phyloP scores from a whole-genome alignment of 495 filamentous ascomycete species.

The Evernia prunastri region DNA sequence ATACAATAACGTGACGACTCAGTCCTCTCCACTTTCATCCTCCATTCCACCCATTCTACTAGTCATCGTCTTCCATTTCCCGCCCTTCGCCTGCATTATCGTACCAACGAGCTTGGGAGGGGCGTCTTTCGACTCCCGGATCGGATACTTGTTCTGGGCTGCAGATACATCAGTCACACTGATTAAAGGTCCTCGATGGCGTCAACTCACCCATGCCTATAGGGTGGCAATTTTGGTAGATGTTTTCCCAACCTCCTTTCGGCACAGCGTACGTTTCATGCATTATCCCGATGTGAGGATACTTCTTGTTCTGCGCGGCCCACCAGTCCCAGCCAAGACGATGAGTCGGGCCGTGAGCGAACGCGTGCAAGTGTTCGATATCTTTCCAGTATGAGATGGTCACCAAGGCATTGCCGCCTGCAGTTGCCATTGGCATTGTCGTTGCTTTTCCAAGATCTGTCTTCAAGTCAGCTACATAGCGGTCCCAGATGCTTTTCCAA shows the following conservation, averaged over 20 bases:
- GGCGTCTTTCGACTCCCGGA: slow-evolving; percentile 2
- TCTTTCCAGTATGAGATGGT: slow-evolving; percentile 42
- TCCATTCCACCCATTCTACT: slow-evolving; percentile 20
- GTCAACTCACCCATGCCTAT: slow-evolving; percentile 25
- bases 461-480: background rate
- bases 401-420: slow-evolving; percentile 20
- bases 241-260: slow-evolving; percentile 38
- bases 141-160: slow-evolving; percentile 7
- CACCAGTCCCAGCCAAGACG: slow-evolving; percentile 44
- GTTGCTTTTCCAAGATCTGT: slow-evolving; percentile 6
- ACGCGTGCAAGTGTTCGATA: slow-evolving; percentile 42
- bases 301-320: slow-evolving; percentile 30
- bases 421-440: slow-evolving; percentile 1
- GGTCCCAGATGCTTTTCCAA: background rate
- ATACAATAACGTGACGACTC: background rate
- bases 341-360: slow-evolving; percentile 44
- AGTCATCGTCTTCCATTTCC: slow-evolving; percentile 20
- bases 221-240: slow-evolving; percentile 36
- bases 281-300: slow-evolving; percentile 41
- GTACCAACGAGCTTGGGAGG: slow-evolving; percentile 7
- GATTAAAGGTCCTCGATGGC: too few species aligned
- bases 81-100: slow-evolving; percentile 19
- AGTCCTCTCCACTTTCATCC: slow-evolving; percentile 1
- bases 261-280: slow-evolving; percentile 45
- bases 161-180: background rate